A percentile compares a stretch with the other conserved stretches of the same genome.
Evolutionary conservation across 1,139 yeast genomes (phyloP).

Genomic region (Zygoascus sp.): DNA sequence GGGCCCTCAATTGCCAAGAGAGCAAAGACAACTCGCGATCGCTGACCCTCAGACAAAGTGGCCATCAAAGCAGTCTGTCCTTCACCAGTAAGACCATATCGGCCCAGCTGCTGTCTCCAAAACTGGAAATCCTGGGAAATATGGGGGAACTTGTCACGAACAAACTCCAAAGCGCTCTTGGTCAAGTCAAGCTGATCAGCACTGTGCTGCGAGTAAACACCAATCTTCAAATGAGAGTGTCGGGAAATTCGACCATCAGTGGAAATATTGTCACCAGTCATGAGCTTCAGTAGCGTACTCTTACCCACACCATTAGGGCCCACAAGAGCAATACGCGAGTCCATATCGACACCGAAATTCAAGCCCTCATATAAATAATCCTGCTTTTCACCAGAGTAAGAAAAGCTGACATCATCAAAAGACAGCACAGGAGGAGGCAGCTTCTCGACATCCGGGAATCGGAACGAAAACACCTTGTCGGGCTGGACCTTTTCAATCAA

Average conservation of each 20-base stretch:
- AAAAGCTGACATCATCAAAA: constrained; percentile 88
- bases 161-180: constrained; percentile 92
- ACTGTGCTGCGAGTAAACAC: constrained; percentile 98
- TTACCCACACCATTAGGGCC: constrained; percentile 99
- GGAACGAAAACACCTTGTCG: constrained; percentile 88
- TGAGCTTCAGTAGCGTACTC: constrained; percentile 88
- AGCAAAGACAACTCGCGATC: constrained; percentile 98
- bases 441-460: constrained; percentile 94
- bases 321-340: constrained; percentile 94
- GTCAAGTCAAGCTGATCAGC: constrained; percentile 96
- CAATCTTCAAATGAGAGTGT: constrained; percentile 96
- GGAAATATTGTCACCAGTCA: constrained; percentile 90
- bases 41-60: constrained; percentile 96
- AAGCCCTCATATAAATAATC: constrained; percentile 85
- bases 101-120: constrained; percentile 98
- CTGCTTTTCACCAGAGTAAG: constrained; percentile 83
- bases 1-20: constrained; percentile 92
- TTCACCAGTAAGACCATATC: constrained; percentile 98
- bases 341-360: constrained; percentile 99
- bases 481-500: constrained; percentile 88
- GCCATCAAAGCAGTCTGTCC: constrained; percentile 99
- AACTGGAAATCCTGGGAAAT: constrained; percentile 97
- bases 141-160: constrained; percentile 83
- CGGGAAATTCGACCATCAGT: constrained; percentile 94
- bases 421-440: constrained; percentile 98